These are phyloP conservation scores for Komagataella pastoris DNA, from an alignment of 805 yeast species.

Conservation along the genomic window DNA sequence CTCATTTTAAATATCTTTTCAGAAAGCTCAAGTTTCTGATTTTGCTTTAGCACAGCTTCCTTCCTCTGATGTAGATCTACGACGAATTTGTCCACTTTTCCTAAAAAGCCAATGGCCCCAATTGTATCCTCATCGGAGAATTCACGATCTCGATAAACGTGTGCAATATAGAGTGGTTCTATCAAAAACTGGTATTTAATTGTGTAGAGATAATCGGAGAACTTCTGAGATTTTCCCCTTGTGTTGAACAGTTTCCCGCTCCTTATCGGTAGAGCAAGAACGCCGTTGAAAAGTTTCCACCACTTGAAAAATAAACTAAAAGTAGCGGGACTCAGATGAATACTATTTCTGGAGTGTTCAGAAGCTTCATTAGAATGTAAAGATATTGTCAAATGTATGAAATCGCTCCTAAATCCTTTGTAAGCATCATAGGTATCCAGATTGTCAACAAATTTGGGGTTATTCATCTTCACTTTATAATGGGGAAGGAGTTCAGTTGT, in stretches of 20 bases:
- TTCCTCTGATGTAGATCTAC: conserved; percentile 59
- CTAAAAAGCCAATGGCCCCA: conserved; percentile 62
- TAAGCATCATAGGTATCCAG: conserved; percentile 61
- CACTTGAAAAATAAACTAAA: conserved; percentile 61
- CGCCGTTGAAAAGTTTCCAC: conserved; percentile 82
- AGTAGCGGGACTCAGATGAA: conserved; percentile 63
- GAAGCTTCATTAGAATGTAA: conserved; percentile 25
- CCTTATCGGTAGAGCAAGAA: conserved; percentile 66
- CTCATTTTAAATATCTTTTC: conserved; percentile 29
- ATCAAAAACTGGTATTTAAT: conserved; percentile 69
- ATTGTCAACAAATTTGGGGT: conserved; percentile 40
- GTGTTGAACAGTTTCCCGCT: conserved; percentile 61
- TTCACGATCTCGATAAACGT: conserved; percentile 36
- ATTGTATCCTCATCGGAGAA: conserved; percentile 26
- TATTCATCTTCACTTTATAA: conserved; percentile 38
- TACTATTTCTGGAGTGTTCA: conserved; percentile 40
- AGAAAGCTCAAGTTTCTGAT: conserved; percentile 31
- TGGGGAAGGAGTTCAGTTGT: conserved; percentile 42
- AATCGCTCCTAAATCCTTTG: conserved; percentile 68
- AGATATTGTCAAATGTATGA: conserved; percentile 56
- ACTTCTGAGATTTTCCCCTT: conserved; percentile 41
- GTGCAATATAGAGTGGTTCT: conserved; percentile 62
- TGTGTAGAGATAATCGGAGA: conserved; percentile 62
- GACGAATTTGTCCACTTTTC: conserved; percentile 36
- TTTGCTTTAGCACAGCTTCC: conserved; percentile 29